Evolutionary conservation across 164 flowering plant species (phyloP).

Genomic region (Dillenia suffruticosa): DNA sequence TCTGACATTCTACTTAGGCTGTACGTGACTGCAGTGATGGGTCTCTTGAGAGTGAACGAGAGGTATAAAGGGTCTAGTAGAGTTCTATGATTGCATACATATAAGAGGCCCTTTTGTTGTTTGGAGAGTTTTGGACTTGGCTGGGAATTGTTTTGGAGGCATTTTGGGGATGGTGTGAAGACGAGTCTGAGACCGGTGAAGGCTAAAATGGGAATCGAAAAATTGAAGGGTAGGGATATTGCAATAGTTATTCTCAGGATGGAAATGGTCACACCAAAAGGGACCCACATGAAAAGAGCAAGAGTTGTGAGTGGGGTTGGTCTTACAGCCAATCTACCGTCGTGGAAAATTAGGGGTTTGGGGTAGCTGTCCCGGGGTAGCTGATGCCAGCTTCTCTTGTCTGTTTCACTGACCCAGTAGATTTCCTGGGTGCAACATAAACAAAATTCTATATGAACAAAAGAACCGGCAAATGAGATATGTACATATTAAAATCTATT

Average conservation of each 20-base stretch:
- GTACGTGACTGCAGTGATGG: constrained; percentile 45
- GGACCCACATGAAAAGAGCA: constrained; percentile 46
- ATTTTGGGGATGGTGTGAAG: background rate
- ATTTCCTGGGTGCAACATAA: constrained; percentile 26
- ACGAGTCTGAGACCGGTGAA: constrained; percentile 24
- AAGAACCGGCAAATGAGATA: too few species aligned
- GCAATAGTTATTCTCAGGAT: constrained; percentile 17
- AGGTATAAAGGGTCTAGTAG: constrained; percentile 48
- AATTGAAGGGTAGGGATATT: constrained; percentile 21
- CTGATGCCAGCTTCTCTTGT: constrained; percentile 31
- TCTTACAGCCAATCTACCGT: constrained; percentile 40
- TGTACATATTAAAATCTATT: too few species aligned
- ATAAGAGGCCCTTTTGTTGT: constrained; percentile 24
- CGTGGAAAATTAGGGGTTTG: constrained; percentile 48
- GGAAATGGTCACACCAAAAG: constrained; percentile 30
- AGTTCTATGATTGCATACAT: constrained; percentile 56
- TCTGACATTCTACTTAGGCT: constrained; percentile 52
- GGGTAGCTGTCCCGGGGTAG: constrained; percentile 38
- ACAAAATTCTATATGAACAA: too few species aligned
- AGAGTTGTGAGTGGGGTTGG: constrained; percentile 30
- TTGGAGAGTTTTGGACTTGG: background rate
- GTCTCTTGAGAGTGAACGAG: constrained; percentile 21
- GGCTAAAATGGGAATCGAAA: constrained; percentile 22
- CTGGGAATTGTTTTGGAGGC: background rate
- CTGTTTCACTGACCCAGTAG: constrained; percentile 30